These are phyloP conservation scores for Pyricularia pennisetigena DNA, from an alignment of 2,329 filamentous ascomycete genomes.

Conservation along the genomic window DNA sequence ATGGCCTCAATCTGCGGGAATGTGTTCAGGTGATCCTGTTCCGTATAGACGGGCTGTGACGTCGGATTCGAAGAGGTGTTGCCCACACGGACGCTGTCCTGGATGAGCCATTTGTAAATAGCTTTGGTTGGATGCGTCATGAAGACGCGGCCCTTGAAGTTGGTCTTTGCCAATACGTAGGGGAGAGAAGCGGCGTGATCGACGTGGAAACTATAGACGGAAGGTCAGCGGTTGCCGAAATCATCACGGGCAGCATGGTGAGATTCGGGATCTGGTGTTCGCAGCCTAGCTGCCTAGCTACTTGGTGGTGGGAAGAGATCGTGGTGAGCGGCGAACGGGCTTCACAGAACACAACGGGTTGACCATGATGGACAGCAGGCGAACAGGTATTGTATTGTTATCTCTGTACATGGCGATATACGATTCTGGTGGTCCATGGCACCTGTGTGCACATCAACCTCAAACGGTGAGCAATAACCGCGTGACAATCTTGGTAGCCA, in stretches of 20 bases:
- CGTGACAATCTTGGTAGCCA: not conserved
- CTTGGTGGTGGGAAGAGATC: not conserved
- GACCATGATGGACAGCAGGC: constrained; percentile 8
- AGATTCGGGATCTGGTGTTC: not conserved
- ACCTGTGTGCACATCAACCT: not conserved
- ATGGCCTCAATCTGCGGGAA: constrained; percentile 94
- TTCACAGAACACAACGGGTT: constrained; percentile 3
- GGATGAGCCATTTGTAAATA: constrained; percentile 99
- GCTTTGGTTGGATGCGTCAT: constrained; percentile 99
- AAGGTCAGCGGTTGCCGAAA: constrained; percentile 7
- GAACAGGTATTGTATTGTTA: constrained; percentile 17
- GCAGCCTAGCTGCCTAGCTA: constrained; percentile 4
- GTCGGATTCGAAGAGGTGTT: constrained; percentile 54
- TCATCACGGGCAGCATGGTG: not conserved
- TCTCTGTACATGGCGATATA: constrained; percentile 13
- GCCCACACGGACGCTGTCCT: constrained; percentile 88
- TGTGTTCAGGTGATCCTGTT: constrained; percentile 88
- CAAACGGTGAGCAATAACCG: not conserved
- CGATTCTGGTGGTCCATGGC: not conserved
- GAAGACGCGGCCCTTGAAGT: constrained; percentile 92
- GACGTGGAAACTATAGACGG: constrained; percentile 76
- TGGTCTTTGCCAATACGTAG: constrained; percentile 95
- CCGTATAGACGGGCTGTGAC: constrained; percentile 79
- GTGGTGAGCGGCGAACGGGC: not conserved
- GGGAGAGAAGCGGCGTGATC: constrained; percentile 98